Base-by-base conservation (phyloP, 306 rosid genomes). In the Crotalaria pallida region DNA sequence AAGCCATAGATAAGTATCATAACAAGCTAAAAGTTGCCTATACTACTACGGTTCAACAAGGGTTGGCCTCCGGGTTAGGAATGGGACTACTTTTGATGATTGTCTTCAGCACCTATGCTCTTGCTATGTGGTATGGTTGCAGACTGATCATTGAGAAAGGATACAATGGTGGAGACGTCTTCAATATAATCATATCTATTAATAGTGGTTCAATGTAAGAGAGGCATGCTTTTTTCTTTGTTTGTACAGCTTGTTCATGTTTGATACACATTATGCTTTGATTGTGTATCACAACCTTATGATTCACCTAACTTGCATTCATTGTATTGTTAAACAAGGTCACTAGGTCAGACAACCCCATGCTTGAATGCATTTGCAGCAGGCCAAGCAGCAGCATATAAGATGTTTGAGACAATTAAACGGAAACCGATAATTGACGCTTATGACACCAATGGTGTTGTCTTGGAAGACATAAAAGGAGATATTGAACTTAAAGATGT, bases 161-260 rank as follows among this genome's bases (percentile, higher is more conserved):
- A 47, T 90, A 87, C 75, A 63, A 31, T 26, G 98, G 98, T 31
- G 98, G 97, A 74, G 74, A 67, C 6, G 87, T 94, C 67, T 60
- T 94, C 19, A 90, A 82, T 53, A 84, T 94, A 34, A 80, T 94
- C 10, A 67, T 90, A 38, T 81, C 95, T 9, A 47, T 94, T 58
- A 85, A 90, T 97, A 81, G 81, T 1, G 98, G 98, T 15, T 97
- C 97, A 73, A 78, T 85, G 96, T 91, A 81, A 88, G 97, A 78
- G 16, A n/a, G 16, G 23, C 21, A 29, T 41, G 15, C 10, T 44
- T n/a, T 44, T 44, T n/a, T 6, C 4, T n/a, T 13, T 7, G 13
- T 41, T 44, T n/a, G 50, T n/a, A 13, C 2, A 38, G 1, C 13
- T 44, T 44, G 50, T 44, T 44, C 5, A n/a, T 44, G 18, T 1